Conservation (phyloP, 345 rosid genomes). For the Salix suchowensis region DNA sequence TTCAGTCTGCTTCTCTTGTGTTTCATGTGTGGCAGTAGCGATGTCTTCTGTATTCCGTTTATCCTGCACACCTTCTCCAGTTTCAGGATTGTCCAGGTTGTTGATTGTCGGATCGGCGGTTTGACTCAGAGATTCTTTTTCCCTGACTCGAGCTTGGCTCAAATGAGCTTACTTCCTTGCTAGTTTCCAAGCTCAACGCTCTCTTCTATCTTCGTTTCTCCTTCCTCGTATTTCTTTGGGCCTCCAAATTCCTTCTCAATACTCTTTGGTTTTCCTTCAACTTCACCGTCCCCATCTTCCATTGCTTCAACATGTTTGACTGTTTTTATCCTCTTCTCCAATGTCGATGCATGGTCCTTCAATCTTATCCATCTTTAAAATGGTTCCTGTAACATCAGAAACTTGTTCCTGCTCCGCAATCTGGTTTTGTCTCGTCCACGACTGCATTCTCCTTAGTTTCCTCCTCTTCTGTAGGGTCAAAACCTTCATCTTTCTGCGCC, state of each 20-base stretch:
- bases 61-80: background rate
- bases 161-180: too few species aligned
- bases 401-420: conserved; percentile 11
- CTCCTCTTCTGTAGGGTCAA: conserved; percentile 1
- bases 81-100: conserved; percentile 19
- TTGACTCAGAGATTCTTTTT: conserved; percentile 8
- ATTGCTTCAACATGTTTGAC: conserved; percentile 1
- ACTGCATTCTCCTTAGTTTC: too few species aligned
- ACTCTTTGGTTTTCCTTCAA: conserved; percentile 16
- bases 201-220: conserved; percentile 5
- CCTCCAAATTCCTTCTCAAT: conserved; percentile 16
- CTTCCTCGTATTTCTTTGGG: conserved; percentile 8
- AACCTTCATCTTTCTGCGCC: conserved; percentile 2
- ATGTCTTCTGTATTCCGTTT: conserved; percentile 10
- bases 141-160: conserved; percentile 6
- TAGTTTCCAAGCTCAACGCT: conserved; percentile 14
- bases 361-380: background rate
- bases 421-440: conserved; percentile 10
- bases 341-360: background rate
- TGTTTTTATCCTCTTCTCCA: conserved; percentile 9
- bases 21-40: background rate
- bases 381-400: conserved; percentile 5
- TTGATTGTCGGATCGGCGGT: conserved; percentile 9
- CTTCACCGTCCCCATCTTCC: background rate
- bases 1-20: conserved; percentile 10